A percentile compares a stretch with the other conserved stretches of the same genome.
Evolutionary conservation across 768 basidiomycete genomes (phyloP).

Genomic region (Artomyces pyxidatus): DNA sequence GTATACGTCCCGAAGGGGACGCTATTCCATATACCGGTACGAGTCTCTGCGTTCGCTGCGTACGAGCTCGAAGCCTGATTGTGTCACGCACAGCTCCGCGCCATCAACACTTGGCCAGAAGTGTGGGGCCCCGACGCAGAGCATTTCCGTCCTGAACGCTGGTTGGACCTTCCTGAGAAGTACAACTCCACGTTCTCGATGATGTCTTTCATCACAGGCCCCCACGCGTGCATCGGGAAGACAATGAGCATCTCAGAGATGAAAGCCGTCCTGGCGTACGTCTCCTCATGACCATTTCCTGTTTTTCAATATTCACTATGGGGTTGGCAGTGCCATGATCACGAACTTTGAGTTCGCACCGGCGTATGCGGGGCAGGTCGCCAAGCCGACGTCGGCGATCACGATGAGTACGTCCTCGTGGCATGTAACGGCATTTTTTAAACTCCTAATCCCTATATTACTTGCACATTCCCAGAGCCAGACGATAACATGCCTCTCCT

Average conservation of each 20-base stretch:
- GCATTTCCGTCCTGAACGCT: constrained; percentile 36
- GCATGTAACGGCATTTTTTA: neutral
- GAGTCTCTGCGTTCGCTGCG: neutral
- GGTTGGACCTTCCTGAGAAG: constrained; percentile 31
- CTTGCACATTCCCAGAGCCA: too few species aligned
- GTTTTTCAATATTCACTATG: neutral
- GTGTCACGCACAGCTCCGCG: constrained; percentile 31
- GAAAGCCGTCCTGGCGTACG: constrained; percentile 30
- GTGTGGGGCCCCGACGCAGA: constrained; percentile 46
- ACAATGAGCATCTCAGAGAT: constrained; percentile 41
- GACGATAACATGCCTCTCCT: constrained; percentile 17
- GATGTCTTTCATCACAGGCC: constrained; percentile 36
- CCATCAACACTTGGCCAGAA: constrained; percentile 41
- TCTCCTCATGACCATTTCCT: neutral
- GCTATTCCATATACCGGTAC: constrained; percentile 30
- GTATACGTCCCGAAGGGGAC: constrained; percentile 37
- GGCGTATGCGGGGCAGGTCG: constrained; percentile 31
- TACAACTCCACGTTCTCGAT: constrained; percentile 29
- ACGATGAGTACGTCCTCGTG: constrained; percentile 33
- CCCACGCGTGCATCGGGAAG: constrained; percentile 39
- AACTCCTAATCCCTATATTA: neutral
- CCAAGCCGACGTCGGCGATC: constrained; percentile 35
- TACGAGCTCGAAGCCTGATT: neutral
- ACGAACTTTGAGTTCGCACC: constrained; percentile 38
- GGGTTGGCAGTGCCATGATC: constrained; percentile 28